A percentile compares a stretch with the other conserved stretches of the same genome.
These are phyloP conservation scores for Cucumis melo DNA, from an alignment of 306 rosid genomes.

Conservation along the genomic window DNA sequence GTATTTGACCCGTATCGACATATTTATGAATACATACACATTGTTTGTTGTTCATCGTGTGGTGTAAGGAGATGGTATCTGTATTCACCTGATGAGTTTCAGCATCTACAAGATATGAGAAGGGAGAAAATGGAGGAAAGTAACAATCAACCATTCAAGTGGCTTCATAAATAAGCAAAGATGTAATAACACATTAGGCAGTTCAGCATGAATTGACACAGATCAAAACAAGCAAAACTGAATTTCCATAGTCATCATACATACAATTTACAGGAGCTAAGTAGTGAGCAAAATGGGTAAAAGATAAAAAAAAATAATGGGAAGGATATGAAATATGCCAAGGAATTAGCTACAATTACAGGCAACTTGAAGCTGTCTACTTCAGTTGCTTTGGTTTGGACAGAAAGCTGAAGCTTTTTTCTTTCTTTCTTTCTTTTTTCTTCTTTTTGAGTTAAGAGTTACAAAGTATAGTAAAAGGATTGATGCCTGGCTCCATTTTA, in stretches of 20 bases:
- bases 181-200: neutral
- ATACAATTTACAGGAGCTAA: constrained; percentile 17
- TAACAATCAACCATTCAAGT: neutral
- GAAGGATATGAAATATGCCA: constrained; percentile 18
- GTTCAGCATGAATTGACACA: neutral
- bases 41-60: too few species aligned
- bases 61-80: neutral
- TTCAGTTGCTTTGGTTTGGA: constrained; percentile 24
- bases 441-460: constrained; percentile 39
- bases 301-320: neutral
- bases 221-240: constrained; percentile 12
- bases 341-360: constrained; percentile 31
- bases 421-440: neutral
- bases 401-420: constrained; percentile 28
- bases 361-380: constrained; percentile 33
- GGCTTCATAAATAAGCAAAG: neutral
- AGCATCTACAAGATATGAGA: neutral
- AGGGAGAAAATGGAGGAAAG: neutral
- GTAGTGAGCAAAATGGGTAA: constrained; percentile 5
- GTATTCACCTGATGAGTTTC: neutral
- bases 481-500: constrained; percentile 42
- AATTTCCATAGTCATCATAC: constrained; percentile 13
- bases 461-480: constrained; percentile 55
- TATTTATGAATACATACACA: too few species aligned
- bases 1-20: neutral